Evolutionary conservation across 176 grass and related monocot species (phyloP).

Genomic region (Phoenix dactylifera): DNA sequence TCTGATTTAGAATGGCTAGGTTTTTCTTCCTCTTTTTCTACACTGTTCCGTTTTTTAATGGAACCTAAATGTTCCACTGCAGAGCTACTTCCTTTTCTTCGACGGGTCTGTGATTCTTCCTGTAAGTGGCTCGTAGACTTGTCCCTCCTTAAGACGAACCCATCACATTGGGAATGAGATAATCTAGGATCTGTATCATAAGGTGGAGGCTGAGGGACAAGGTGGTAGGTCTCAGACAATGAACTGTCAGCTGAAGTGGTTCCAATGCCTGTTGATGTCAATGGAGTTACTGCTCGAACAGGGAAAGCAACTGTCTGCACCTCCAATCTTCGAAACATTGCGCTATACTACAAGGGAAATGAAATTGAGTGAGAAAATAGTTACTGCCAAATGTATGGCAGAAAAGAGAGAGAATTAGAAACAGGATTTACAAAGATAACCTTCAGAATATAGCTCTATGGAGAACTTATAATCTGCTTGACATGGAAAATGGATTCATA

Average conservation of each 20-base stretch:
- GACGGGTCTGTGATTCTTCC: slow-evolving; percentile 55
- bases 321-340: slow-evolving; percentile 68
- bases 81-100: slow-evolving; percentile 74
- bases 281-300: slow-evolving; percentile 34
- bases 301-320: slow-evolving; percentile 37
- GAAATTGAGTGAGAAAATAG: background rate
- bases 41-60: slow-evolving; percentile 52
- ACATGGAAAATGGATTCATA: too few relatives aligned
- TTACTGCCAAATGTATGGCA: slow-evolving; percentile 2
- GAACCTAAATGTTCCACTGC: slow-evolving; percentile 45
- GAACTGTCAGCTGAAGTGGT: slow-evolving; percentile 34
- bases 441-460: too few relatives aligned
- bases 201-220: slow-evolving; percentile 58
- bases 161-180: slow-evolving; percentile 50
- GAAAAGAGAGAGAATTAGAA: background rate
- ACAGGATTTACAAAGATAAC: too few relatives aligned
- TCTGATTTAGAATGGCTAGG: slow-evolving; percentile 51
- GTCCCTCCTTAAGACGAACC: slow-evolving; percentile 75
- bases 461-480: too few relatives aligned
- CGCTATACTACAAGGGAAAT: slow-evolving; percentile 47
- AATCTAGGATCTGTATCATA: slow-evolving; percentile 65
- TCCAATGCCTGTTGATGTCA: slow-evolving; percentile 27
- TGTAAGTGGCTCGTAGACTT: slow-evolving; percentile 66
- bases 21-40: slow-evolving; percentile 54
- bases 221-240: slow-evolving; percentile 51